Evolutionary conservation across 164 flowering plant genomes (phyloP).

Genomic region (Piper betle): DNA sequence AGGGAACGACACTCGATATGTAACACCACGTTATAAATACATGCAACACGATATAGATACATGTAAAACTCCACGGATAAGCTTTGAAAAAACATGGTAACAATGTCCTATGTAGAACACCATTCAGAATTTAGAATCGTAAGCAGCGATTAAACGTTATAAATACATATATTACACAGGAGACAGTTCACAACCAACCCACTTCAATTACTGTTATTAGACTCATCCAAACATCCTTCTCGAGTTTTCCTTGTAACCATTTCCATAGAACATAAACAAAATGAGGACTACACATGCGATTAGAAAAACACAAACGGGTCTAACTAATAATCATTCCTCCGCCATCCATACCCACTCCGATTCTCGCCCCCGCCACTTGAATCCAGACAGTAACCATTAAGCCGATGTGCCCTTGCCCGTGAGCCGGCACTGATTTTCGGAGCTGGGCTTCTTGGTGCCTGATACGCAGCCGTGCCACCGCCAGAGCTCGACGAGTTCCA

Average conservation of each 20-base stretch:
- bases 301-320: neutral
- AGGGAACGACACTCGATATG: no score
- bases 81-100: no score
- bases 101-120: no score
- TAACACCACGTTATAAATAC: no score
- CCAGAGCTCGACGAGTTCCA: conserved; percentile 72
- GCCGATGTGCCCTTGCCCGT: conserved; percentile 13
- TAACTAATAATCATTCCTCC: conserved; percentile 15
- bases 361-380: conserved; percentile 24
- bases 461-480: conserved; percentile 34
- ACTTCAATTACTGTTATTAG: no score
- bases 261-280: neutral
- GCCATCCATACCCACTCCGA: conserved; percentile 28
- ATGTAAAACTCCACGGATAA: no score
- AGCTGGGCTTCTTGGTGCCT: conserved; percentile 39
- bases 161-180: no score
- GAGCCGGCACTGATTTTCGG: conserved; percentile 17
- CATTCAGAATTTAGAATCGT: no score
- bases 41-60: no score
- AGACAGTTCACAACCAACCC: no score
- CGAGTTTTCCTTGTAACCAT: neutral
- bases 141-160: no score
- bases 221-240: no score
- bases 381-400: conserved; percentile 34
- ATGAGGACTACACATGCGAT: neutral